Base-by-base conservation (phyloP, 805 yeast species). In the Cyberlindnera xishuangbannaensis region DNA sequence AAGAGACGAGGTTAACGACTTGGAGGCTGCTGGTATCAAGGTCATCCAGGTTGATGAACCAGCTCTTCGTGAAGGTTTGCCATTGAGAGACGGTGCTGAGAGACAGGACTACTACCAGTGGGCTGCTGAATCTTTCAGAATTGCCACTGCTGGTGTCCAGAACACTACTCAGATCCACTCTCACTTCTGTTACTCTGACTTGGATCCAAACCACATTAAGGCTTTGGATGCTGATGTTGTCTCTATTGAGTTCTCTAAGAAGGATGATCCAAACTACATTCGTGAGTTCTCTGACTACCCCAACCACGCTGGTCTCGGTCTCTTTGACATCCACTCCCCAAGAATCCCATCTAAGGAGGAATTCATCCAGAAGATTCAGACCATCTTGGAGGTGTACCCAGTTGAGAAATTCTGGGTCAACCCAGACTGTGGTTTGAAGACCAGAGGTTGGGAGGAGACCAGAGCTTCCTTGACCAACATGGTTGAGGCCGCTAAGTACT, bases 341-440 rank as follows among this genome's bases (percentile, higher is more conserved):
- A 87, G 98, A 78, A 85, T 92, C 58, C 98, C 98, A 59, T 88
- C 98, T 41, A 31, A 82, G 72, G 87, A 83, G 65, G 98, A 92
- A 73, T 90, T 92, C 69, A 80, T 86, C 65, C 69, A 80, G 62
- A 87, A 96, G 73, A 85, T 92, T 61, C 78, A 78, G 61, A 92
- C 86, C 65, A 88, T 92, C 73, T 73, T 92, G 69, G 86, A 87
- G 75, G 92, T 84, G 43, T 90, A 90, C 77, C 97, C 97, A 65
- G 94, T 92, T 62, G 85, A 84, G 67, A 90, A 88, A 70, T 84
- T 92, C 79, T 92, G 98, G 98, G 95, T 92, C 64, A 92, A 92
- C 94, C 98, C 98, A 61, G 98, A 92, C 76, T 92, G 98, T 80
- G 98, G 98, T 79, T 80, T 92, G 69, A 92, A 92, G 84, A 92